Conservation (phyloP, 2,329 filamentous ascomycete species). For the Paracamarosporium sp. region DNA sequence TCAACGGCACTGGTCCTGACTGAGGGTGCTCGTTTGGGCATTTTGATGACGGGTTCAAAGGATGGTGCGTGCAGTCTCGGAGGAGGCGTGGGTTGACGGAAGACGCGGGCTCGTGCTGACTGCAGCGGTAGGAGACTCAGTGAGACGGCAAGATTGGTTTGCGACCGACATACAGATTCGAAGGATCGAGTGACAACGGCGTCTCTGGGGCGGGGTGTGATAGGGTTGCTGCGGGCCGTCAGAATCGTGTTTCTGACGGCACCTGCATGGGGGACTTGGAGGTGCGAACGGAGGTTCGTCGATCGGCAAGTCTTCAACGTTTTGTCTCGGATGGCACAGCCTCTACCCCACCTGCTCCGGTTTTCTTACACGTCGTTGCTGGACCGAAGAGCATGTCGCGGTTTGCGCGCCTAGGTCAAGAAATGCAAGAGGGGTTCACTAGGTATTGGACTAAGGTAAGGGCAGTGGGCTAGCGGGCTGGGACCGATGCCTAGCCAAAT, state of each 20-base stretch:
- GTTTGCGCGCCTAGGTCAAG: constrained; percentile 38
- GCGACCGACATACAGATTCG: background rate
- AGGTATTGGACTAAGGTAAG: constrained; percentile 16
- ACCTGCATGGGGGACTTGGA: constrained; percentile 1
- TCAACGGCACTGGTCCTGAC: background rate
- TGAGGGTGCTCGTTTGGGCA: background rate
- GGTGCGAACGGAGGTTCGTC: constrained; percentile 35
- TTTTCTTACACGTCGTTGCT: constrained; percentile 2
- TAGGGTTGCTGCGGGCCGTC: constrained; percentile 3
- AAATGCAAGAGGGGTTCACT: constrained; percentile 10
- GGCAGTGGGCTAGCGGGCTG: constrained; percentile 24
- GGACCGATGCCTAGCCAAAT: constrained; percentile 20
- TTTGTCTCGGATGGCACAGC: constrained; percentile 8
- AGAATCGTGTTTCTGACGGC: constrained; percentile 5
- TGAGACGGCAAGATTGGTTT: background rate
- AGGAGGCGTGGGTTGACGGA: constrained; percentile 1
- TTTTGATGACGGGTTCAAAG: background rate
- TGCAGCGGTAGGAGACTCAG: constrained; percentile 9
- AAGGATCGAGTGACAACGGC: background rate
- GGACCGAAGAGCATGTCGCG: constrained; percentile 23
- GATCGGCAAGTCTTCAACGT: constrained; percentile 20
- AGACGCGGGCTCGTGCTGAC: constrained; percentile 10
- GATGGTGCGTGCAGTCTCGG: background rate
- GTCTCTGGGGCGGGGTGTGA: background rate
- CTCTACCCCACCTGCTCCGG: constrained; percentile 16